Evolutionary conservation across 345 rosid species (phyloP).

Genomic region (Isatis tinctoria): DNA sequence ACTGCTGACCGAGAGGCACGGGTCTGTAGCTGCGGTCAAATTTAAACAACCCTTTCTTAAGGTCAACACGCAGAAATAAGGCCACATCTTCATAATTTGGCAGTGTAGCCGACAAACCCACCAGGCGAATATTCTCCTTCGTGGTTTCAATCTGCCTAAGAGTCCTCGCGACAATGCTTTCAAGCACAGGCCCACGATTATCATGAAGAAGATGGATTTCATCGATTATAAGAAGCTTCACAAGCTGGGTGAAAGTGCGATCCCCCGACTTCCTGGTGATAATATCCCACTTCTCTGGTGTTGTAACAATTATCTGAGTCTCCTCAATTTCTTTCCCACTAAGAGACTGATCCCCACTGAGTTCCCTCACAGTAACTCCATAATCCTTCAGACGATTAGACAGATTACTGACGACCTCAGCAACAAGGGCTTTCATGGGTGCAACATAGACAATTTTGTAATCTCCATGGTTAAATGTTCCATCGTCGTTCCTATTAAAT

Average conservation of each 20-base stretch:
- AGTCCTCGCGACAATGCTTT: slow-evolving; percentile 97
- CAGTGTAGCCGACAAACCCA: slow-evolving; percentile 90
- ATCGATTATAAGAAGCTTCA: slow-evolving; percentile 84
- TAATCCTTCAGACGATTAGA: slow-evolving; percentile 73
- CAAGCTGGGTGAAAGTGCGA: slow-evolving; percentile 93
- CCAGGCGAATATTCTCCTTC: slow-evolving; percentile 86
- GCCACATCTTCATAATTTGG: slow-evolving; percentile 97
- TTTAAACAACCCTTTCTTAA: slow-evolving; percentile 67
- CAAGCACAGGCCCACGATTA: slow-evolving; percentile 96
- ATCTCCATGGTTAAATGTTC: slow-evolving; percentile 62
- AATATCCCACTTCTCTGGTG: slow-evolving; percentile 99
- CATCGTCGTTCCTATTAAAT: slow-evolving; percentile 54
- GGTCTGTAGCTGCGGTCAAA: slow-evolving; percentile 97
- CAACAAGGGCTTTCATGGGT: slow-evolving; percentile 99
- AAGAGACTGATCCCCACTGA: slow-evolving; percentile 92
- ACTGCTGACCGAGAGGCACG: slow-evolving; percentile 88
- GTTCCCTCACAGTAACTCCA: slow-evolving; percentile 75
- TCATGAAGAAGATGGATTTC: slow-evolving; percentile 99
- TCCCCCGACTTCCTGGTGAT: slow-evolving; percentile 97
- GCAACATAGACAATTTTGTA: slow-evolving; percentile 97
- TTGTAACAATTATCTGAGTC: slow-evolving; percentile 94
- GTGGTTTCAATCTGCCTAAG: slow-evolving; percentile 92
- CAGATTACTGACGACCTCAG: slow-evolving; percentile 89
- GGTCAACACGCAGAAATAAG: slow-evolving; percentile 72
- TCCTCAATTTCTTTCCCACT: slow-evolving; percentile 94